phyloP scores from a whole-genome alignment of 345 rosid species.

The Firmiana major region DNA sequence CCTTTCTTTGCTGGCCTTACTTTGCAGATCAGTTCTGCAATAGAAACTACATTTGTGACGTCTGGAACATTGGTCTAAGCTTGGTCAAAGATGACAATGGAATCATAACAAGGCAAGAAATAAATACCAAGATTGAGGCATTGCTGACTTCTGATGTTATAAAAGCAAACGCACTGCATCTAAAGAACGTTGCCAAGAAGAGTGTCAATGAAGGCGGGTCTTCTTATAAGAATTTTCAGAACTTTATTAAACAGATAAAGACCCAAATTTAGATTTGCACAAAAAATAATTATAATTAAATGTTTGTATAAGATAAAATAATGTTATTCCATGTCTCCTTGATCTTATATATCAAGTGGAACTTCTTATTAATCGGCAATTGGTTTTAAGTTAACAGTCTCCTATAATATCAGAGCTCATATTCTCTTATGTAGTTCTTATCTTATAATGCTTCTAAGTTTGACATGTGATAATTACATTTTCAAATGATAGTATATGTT shows the following conservation, averaged over 20 bases:
- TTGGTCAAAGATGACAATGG: conserved; percentile 23
- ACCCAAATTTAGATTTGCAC: background rate
- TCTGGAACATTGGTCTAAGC: conserved; percentile 26
- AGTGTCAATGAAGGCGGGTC: conserved; percentile 25
- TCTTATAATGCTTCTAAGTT: no score
- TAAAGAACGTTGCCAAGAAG: conserved; percentile 24
- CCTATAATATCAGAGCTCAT: no score
- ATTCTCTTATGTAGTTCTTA: no score
- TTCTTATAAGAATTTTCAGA: conserved; percentile 26
- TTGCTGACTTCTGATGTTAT: conserved; percentile 10
- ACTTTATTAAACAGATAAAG: conserved; percentile 14
- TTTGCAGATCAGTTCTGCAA: conserved; percentile 30
- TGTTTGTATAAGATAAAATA: no score
- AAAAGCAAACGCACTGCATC: conserved; percentile 17
- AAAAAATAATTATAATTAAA: no score
- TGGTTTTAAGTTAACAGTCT: no score
- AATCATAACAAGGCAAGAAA: conserved; percentile 23
- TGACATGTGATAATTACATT: no score
- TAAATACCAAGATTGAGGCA: conserved; percentile 9
- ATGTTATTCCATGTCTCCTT: no score
- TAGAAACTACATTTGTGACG: conserved; percentile 24
- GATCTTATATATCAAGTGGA: no score
- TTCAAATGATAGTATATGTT: no score
- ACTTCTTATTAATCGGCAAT: no score
- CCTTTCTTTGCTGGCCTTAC: conserved; percentile 41